Evolutionary conservation across 2,329 filamentous ascomycete species (phyloP), one percentile per base, ranked within the genome.

Genomic region (Monilinia laxa): DNA sequence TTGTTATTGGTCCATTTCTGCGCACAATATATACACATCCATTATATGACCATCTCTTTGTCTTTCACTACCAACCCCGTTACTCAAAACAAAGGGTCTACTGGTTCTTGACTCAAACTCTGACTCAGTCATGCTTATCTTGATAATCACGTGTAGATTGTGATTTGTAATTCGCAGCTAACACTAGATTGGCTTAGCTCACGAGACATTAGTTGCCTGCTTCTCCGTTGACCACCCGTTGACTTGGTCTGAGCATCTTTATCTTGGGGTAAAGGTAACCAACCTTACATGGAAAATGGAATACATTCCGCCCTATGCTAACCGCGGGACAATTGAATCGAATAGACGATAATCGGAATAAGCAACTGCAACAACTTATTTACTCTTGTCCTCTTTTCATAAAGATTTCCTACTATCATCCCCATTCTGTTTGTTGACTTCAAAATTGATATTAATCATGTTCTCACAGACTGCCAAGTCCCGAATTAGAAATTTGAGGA

Each of bases 391-490:
- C 52, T 40, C 25, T 59, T 47, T 62, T 35, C 64, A 45, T 42
- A 60, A 9, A 45, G 18, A 25, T 31, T 57, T 38, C 16, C 40
- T 16, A 31, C 38, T 28, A 4, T 51, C 23, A 14, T 12, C 35
- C 16, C 23, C 1, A 5, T 49, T n/a, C 28, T 40, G 16, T 35
- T 25, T 2, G 23, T 16, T 20, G 18, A 28, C 52, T 20, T 14
- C 31, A 53, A 18, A 62, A 20, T n/a, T 11, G n/a, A 57, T 31
- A 4, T 52, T 40, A 20, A 75, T 70, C 71, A 78, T 78, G 74
- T 75, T 74, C 71, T 63, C 73, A 62, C 67, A 69, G 67, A 68
- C 73, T 47, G 71, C 71, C 66, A 74, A 71, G 67, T 71, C 70
- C 62, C 69, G 73, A 52, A 60, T 71, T 10, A 68, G 68, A 56